Conservation (phyloP, 2,329 filamentous ascomycete genomes). For the Penicillium sp. region DNA sequence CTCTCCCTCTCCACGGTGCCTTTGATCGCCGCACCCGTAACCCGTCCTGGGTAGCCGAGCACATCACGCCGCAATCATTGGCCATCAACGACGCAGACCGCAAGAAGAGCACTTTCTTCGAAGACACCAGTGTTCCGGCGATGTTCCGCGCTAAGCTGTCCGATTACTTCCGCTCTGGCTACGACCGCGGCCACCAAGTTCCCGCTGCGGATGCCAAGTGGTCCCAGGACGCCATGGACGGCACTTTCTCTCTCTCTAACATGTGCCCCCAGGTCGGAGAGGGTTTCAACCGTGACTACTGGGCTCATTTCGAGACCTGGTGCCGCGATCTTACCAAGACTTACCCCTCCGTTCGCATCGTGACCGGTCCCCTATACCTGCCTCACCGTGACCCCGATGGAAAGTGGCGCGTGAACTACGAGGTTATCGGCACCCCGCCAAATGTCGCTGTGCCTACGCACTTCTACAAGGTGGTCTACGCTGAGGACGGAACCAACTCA, state of each 20-base stretch:
- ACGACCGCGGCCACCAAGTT: slow-evolving; percentile 95
- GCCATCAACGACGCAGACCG: slow-evolving; percentile 75
- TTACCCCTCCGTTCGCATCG: slow-evolving; percentile 86
- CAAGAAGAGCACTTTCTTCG: slow-evolving; percentile 77
- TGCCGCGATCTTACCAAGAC: slow-evolving; percentile 76
- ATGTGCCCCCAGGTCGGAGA: slow-evolving; percentile 99
- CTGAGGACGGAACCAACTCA: slow-evolving; percentile 69
- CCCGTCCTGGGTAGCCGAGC: slow-evolving; percentile 92
- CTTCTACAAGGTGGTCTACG: slow-evolving; percentile 99
- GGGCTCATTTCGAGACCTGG: slow-evolving; percentile 98
- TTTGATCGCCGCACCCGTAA: slow-evolving; percentile 91
- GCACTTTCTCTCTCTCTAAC: slow-evolving; percentile 89
- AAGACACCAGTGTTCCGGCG: slow-evolving; percentile 76
- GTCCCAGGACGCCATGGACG: slow-evolving; percentile 91
- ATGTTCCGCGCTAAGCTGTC: slow-evolving; percentile 87
- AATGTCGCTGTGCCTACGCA: slow-evolving; percentile 96
- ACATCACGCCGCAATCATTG: slow-evolving; percentile 89
- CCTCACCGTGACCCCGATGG: slow-evolving; percentile 83
- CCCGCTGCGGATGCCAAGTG: slow-evolving; percentile 96
- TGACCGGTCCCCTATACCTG: slow-evolving; percentile 91
- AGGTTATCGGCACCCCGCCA: slow-evolving; percentile 90
- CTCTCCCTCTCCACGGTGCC: slow-evolving; percentile 76
- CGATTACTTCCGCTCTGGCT: slow-evolving; percentile 94
- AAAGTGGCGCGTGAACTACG: slow-evolving; percentile 95
- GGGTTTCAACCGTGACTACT: slow-evolving; percentile 98